Base-by-base conservation (phyloP, 805 yeast genomes). In the Wickerhamiella slavikovae region DNA sequence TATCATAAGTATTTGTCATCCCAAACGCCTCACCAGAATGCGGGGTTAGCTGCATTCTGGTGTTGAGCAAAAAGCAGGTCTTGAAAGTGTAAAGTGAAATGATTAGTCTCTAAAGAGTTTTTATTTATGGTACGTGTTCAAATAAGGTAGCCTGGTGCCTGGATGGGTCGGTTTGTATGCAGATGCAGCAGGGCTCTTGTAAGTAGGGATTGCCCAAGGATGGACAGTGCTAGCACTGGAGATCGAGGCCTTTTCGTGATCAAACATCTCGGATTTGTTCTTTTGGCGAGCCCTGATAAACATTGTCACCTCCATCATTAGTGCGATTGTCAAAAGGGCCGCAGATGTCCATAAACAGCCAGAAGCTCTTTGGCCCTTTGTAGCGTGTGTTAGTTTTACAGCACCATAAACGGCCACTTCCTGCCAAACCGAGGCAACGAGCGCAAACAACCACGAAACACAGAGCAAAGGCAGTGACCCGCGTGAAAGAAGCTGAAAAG, bases 351-450 rank as follows among this genome's bases (percentile, higher is more conserved):
- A 39, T 3, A 34, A 31, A 29, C 34, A 13, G 8, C 35, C 41
- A 2, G 41, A 36, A 4, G 41, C 43, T 4, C 37, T 27, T 16
- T 30, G 24, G 9, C 43, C 43, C 8, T 30, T 33, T 15, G 22
- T 26, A 5, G 34, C 35, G 2, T 15, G 35, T 11, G 30, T 13
- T 5, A 39, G 36, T 5, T 22, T 28, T 5, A 34, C 31, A 5
- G 40, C 39, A 9, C 38, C 30, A 11, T 39, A 40, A 3, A 34
- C 41, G 2, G 41, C 43, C 1, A 38, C 41, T 27, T 39, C 38
- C 29, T 39, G 43, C 43, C 43, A 39, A 12, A 34, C 31, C 4
- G 40, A 40, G 4, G 40, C 26, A 5, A 38, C 23, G 11, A 29
- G 17, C 4, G 35, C 19, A 18, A 30, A 29, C 8, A 18, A 29